These are phyloP conservation scores for Diaporthe aspalathi DNA, from an alignment of 2,329 filamentous ascomycete species.

Conservation along the genomic window DNA sequence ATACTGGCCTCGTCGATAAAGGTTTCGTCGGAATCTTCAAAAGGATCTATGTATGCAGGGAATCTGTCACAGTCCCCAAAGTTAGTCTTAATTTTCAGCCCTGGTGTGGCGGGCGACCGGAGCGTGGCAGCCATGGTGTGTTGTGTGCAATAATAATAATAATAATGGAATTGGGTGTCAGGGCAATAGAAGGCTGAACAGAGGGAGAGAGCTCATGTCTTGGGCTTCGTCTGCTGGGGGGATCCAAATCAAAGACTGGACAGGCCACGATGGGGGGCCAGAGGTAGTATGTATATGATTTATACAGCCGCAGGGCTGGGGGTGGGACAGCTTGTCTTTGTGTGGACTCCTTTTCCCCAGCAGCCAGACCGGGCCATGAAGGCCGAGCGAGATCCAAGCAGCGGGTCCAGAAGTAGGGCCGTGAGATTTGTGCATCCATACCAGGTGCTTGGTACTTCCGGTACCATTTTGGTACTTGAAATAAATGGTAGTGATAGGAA, in stretches of 20 bases:
- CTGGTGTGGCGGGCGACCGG: slow-evolving; percentile 32
- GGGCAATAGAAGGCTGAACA: background rate
- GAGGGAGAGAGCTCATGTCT: background rate
- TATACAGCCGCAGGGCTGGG: background rate
- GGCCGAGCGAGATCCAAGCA: slow-evolving; percentile 6
- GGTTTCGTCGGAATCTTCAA: slow-evolving; percentile 47
- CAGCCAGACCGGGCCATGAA: slow-evolving; percentile 27
- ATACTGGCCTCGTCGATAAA: slow-evolving; percentile 42
- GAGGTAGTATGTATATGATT: slow-evolving; percentile 33
- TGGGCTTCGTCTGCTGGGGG: background rate
- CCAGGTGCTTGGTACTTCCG: slow-evolving; percentile 30
- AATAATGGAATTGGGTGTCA: background rate
- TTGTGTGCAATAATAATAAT: background rate
- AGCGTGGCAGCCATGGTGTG: slow-evolving; percentile 31
- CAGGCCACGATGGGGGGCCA: background rate
- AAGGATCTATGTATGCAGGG: slow-evolving; percentile 50
- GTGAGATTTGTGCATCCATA: slow-evolving; percentile 27
- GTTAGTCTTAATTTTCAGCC: slow-evolving; percentile 49
- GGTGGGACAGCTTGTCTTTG: slow-evolving; percentile 3
- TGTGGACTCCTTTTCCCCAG: slow-evolving; percentile 31
- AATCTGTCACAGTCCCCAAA: slow-evolving; percentile 45
- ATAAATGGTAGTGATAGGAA: slow-evolving; percentile 5
- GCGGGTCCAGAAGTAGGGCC: slow-evolving; percentile 1
- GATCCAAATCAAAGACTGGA: background rate
- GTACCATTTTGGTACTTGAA: slow-evolving; percentile 18